Base-by-base conservation (phyloP, 306 rosid genomes). In the Vicia sativa region DNA sequence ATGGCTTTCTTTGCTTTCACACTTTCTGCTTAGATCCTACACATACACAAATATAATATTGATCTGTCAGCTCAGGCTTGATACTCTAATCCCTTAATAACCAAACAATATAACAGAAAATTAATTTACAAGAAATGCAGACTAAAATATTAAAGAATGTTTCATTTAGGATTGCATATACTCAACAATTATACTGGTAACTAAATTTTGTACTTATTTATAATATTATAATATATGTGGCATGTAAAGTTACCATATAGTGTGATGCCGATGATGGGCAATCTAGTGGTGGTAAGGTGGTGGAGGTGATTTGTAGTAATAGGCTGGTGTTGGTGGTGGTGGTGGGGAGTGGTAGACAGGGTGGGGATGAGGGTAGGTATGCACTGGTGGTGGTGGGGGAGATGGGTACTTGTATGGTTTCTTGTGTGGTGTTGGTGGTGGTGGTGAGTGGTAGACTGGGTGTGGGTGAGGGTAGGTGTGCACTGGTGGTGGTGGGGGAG, bases 271-370 rank as follows among this genome's bases (percentile, higher is more conserved):
- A 41, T 19, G 2, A 43, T 13, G 37, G 8, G 45, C 37, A 53
- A 34, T 81, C 88, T 87, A 87, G 86, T 77, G 13, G 62, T 85
- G 86, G 80, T 83, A 37, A 26, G 95, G 91, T 14, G 95, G 95
- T 69, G 95, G 95, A 38, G 85, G 83, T 29, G 86, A 87, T 29
- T 84, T 38, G 29, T 85, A 62, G 42, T 80, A 19, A 49, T 86
- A 70, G 37, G 79, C 83, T 31, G 88, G 91, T 62, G 91, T 86
- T 25, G 83, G 80, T 23, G 82, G 85, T 18, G 82, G 82, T 23
- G 81, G 81, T 21, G 77, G 71, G 13, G 80, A 70, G 28, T 76
- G 75, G 75, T 62, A 74, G 0, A 50, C 49, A 60, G 79, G 79
- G 74, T 49, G 64, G 0, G 79, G 74, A 61, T 61, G 67, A 11